Evolutionary conservation across 305 asterid genomes (phyloP).

Genomic region (Solanum hybrid): DNA sequence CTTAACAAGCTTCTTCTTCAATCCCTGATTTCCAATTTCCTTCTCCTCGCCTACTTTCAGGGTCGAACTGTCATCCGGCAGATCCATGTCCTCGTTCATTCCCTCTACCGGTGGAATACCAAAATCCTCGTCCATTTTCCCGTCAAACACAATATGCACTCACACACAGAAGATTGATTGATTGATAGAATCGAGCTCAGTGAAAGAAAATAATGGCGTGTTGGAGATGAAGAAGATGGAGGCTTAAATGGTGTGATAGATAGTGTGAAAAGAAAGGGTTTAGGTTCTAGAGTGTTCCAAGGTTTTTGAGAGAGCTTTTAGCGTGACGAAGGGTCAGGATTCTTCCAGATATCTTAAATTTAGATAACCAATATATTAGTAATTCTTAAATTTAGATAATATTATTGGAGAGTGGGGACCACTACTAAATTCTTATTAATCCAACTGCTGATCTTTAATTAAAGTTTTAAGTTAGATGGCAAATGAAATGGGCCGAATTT

Average conservation of each 20-base stretch:
- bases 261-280: not conserved
- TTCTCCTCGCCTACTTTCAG: slow-evolving; percentile 75
- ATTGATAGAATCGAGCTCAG: not conserved
- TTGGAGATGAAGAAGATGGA: not conserved
- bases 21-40: slow-evolving; percentile 51
- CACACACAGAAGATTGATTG: not conserved
- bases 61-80: slow-evolving; percentile 31
- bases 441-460: not conserved
- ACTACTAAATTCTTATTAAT: not conserved
- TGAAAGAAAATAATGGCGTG: not conserved
- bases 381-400: not conserved
- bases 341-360: not conserved
- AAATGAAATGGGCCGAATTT: not conserved
- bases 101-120: slow-evolving; percentile 40
- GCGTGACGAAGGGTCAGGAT: slow-evolving; percentile 3
- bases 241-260: not conserved
- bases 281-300: not conserved
- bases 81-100: slow-evolving; percentile 53
- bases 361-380: not conserved
- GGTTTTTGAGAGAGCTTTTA: not conserved
- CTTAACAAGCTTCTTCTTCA: slow-evolving; percentile 57
- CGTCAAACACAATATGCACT: not conserved
- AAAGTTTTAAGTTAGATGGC: not conserved
- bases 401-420: not conserved
- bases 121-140: slow-evolving; percentile 49